Evolutionary conservation across 768 basidiomycete species (phyloP).

Genomic region (Hemileccinum rubropunctum): DNA sequence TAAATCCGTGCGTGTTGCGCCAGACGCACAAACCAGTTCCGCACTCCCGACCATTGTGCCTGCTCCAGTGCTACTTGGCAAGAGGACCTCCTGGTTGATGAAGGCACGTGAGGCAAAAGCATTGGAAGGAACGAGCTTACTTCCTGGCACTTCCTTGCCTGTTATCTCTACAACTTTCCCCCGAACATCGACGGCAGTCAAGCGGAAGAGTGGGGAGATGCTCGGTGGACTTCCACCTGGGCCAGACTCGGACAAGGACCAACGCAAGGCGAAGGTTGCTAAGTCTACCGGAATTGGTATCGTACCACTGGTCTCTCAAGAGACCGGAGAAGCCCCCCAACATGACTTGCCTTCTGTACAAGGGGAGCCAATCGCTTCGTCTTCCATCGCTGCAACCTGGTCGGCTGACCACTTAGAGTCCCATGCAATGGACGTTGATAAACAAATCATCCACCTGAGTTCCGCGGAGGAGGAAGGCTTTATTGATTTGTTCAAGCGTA

Average conservation of each 20-base stretch:
- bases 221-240: slow-evolving; percentile 16
- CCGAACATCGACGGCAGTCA: slow-evolving; percentile 34
- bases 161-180: slow-evolving; percentile 7
- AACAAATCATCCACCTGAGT: slow-evolving; percentile 9
- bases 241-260: slow-evolving; percentile 36
- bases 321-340: slow-evolving; percentile 6
- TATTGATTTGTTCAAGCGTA: slow-evolving; percentile 67
- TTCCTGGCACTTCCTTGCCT: slow-evolving; percentile 11
- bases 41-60: slow-evolving; percentile 37
- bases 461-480: slow-evolving; percentile 41
- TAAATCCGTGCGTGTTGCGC: slow-evolving; percentile 56
- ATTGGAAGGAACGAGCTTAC: slow-evolving; percentile 46
- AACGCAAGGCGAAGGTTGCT: slow-evolving; percentile 45
- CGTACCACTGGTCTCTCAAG: slow-evolving; percentile 19
- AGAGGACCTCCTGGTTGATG: slow-evolving; percentile 78
- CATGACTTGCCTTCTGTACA: slow-evolving; percentile 4
- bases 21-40: slow-evolving; percentile 41
- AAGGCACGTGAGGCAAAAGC: slow-evolving; percentile 75
- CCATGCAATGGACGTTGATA: slow-evolving; percentile 23
- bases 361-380: neutral
- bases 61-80: slow-evolving; percentile 43
- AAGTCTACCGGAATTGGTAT: slow-evolving; percentile 43
- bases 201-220: slow-evolving; percentile 67
- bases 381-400: neutral
- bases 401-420: slow-evolving; percentile 16